Conservation (phyloP, 1,284 basidiomycete genomes). For the Leccinum subfulvum region DNA sequence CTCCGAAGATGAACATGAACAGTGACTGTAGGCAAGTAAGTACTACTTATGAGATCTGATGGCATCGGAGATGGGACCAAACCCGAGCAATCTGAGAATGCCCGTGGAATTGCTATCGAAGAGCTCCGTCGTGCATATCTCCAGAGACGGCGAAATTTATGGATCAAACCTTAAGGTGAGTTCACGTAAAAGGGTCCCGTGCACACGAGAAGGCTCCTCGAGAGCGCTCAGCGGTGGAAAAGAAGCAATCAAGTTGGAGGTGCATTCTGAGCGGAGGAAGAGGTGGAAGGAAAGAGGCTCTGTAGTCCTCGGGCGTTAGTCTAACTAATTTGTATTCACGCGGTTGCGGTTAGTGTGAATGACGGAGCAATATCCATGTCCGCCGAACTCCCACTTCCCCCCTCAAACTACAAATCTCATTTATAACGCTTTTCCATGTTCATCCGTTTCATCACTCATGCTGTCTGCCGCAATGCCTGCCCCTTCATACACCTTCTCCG, state of each 20-base stretch:
- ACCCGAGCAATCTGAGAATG: constrained; percentile 11
- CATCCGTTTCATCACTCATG: constrained; percentile 14
- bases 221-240: constrained; percentile 4
- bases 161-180: constrained; percentile 16
- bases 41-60: constrained; percentile 6
- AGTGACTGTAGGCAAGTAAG: not conserved
- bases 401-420: constrained; percentile 22
- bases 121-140: constrained; percentile 6
- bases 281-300: not conserved
- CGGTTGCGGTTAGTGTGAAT: constrained; percentile 25
- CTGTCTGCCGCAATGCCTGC: constrained; percentile 23
- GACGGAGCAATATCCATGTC: constrained; percentile 36
- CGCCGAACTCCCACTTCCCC: constrained; percentile 26
- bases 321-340: constrained; percentile 22
- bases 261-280: constrained; percentile 6
- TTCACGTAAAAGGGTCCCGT: constrained; percentile 20
- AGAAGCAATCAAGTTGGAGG: constrained; percentile 10
- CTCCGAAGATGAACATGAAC: not conserved
- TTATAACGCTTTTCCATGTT: constrained; percentile 23
- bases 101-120: constrained; percentile 9
- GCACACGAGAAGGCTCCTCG: constrained; percentile 4
- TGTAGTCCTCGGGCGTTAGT: constrained; percentile 25
- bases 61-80: constrained; percentile 25
- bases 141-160: constrained; percentile 2
- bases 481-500: constrained; percentile 23